phyloP scores from a whole-genome alignment of 1,284 basidiomycete genomes.

The Takashimella tepidaria region DNA sequence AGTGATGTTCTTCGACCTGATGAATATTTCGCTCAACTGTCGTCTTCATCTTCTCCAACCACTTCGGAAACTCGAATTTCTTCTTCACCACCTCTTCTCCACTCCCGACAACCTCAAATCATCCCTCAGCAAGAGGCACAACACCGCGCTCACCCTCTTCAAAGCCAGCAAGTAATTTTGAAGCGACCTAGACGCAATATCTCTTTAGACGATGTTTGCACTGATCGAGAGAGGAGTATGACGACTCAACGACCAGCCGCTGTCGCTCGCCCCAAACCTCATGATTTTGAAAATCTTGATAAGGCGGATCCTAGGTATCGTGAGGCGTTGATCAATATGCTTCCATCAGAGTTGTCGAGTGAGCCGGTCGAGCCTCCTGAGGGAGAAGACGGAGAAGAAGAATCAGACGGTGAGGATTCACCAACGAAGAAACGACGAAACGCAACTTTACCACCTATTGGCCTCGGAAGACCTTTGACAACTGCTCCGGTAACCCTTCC shows the following conservation, averaged over 20 bases:
- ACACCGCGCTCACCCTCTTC: neutral
- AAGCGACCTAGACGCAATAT: slow-evolving; percentile 16
- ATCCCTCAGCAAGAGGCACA: neutral
- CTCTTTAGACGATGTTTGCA: slow-evolving; percentile 20
- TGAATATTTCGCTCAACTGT: slow-evolving; percentile 16
- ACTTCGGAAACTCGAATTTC: neutral
- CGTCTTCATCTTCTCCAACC: slow-evolving; percentile 16
- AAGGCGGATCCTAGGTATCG: slow-evolving; percentile 22
- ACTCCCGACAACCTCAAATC: too few species aligned
- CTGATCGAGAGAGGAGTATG: slow-evolving; percentile 21
- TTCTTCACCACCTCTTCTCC: neutral
- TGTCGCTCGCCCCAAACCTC: slow-evolving; percentile 10
- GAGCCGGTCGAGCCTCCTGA: slow-evolving; percentile 18
- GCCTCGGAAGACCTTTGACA: slow-evolving; percentile 10
- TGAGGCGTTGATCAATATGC: slow-evolving; percentile 18
- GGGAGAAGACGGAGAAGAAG: slow-evolving; percentile 17
- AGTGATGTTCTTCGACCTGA: slow-evolving; percentile 16
- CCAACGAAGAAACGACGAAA: slow-evolving; percentile 17
- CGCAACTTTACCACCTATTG: slow-evolving; percentile 16
- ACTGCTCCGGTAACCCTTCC: neutral
- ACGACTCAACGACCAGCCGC: slow-evolving; percentile 14
- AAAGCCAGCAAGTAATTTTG: neutral
- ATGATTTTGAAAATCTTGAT: slow-evolving; percentile 17
- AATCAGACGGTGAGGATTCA: slow-evolving; percentile 15
- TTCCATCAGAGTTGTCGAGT: slow-evolving; percentile 18